These are phyloP conservation scores for Nakazawaea ishiwadae DNA, from an alignment of 805 yeast species.

Conservation along the genomic window DNA sequence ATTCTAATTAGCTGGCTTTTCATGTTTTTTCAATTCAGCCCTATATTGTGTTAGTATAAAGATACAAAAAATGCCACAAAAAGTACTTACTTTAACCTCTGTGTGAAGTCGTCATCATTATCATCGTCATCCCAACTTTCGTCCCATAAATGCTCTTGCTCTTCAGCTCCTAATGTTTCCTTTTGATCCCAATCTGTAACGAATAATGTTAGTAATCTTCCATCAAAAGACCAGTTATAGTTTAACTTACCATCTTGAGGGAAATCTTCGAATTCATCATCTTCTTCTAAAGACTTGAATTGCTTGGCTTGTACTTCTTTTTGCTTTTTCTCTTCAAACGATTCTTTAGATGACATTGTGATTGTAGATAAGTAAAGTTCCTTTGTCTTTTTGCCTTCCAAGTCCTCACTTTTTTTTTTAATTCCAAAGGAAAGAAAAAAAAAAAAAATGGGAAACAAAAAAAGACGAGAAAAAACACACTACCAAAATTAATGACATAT, in stretches of 20 bases:
- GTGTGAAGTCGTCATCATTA: conserved; percentile 83
- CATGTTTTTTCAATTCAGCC: conserved; percentile 23
- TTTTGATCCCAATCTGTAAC: conserved; percentile 59
- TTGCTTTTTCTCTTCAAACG: conserved; percentile 10
- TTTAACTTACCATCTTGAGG: conserved; percentile 66
- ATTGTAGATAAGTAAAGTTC: too few species aligned
- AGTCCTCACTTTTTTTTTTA: too few species aligned
- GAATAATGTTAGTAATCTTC: conserved; percentile 3
- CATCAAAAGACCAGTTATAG: not conserved
- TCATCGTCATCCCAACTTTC: conserved; percentile 98
- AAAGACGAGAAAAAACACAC: too few species aligned
- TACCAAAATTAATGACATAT: too few species aligned
- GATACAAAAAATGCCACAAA: not conserved
- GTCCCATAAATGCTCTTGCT: conserved; percentile 76
- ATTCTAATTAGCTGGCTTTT: conserved; percentile 14
- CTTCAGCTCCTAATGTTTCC: conserved; percentile 46
- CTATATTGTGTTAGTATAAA: conserved; percentile 11
- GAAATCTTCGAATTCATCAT: conserved; percentile 96
- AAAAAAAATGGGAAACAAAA: too few species aligned
- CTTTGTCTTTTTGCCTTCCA: too few species aligned
- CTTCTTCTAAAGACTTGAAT: conserved; percentile 83
- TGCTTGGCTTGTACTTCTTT: conserved; percentile 22
- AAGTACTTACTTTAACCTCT: conserved; percentile 52
- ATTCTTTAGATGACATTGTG: conserved; percentile 1
- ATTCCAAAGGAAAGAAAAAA: too few species aligned